phyloP scores from a whole-genome alignment of 2,329 filamentous ascomycete species.

The Stagonosporopsis rhizophila region DNA sequence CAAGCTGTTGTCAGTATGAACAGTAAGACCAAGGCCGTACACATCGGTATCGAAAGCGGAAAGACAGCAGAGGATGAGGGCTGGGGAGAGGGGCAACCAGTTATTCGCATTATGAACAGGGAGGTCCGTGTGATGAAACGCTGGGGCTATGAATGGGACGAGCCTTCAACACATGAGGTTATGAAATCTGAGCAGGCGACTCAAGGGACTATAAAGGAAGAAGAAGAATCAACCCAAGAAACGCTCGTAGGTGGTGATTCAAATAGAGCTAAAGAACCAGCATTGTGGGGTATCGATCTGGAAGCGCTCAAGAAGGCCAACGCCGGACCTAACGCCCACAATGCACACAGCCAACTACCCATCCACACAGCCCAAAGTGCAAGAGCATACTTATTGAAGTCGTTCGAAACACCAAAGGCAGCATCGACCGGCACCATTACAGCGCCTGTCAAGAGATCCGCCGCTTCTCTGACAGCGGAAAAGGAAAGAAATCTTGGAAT shows the following conservation, averaged over 20 bases:
- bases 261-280: slow-evolving; percentile 49
- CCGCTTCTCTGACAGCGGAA: slow-evolving; percentile 62
- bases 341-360: slow-evolving; percentile 62
- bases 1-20: slow-evolving; percentile 86
- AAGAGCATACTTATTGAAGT: slow-evolving; percentile 62
- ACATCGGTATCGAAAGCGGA: slow-evolving; percentile 73
- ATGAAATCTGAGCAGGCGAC: slow-evolving; percentile 2
- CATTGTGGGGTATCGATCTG: slow-evolving; percentile 66
- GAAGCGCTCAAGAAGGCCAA: slow-evolving; percentile 61
- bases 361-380: slow-evolving; percentile 78
- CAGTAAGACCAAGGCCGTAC: slow-evolving; percentile 77
- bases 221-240: slow-evolving; percentile 18
- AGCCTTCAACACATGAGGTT: not conserved
- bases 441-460: slow-evolving; percentile 54
- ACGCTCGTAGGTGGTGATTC: slow-evolving; percentile 6
- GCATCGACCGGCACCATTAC: slow-evolving; percentile 21
- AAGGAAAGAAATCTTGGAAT: slow-evolving; percentile 73
- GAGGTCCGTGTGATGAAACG: slow-evolving; percentile 78
- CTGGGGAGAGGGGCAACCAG: slow-evolving; percentile 78
- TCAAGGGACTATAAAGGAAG: slow-evolving; percentile 7
- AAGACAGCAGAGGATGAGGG: slow-evolving; percentile 72
- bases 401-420: slow-evolving; percentile 62
- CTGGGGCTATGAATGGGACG: slow-evolving; percentile 67
- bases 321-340: slow-evolving; percentile 26
- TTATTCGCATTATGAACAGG: slow-evolving; percentile 74